Conservation (phyloP, 1,284 basidiomycete genomes). For the Phenoliferia sp. region DNA sequence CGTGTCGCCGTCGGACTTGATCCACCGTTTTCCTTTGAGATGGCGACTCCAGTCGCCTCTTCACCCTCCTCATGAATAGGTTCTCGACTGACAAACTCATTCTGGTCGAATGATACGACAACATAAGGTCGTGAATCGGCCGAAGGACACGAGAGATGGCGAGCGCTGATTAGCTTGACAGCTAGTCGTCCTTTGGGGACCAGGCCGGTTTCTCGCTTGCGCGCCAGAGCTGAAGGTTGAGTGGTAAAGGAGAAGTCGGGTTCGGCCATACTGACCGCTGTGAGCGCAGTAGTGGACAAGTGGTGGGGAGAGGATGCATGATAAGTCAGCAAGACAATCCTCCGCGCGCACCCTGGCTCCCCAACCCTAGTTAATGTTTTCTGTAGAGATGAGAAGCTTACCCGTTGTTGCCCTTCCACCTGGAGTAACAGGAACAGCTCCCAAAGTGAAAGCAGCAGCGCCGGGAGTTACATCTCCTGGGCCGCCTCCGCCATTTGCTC, state of each 20-base stretch:
- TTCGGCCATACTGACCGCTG: slow-evolving; percentile 27
- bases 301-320: not conserved
- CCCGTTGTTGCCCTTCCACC: slow-evolving; percentile 26
- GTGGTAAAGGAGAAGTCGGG: slow-evolving; percentile 33
- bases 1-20: slow-evolving; percentile 5
- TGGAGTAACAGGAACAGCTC: slow-evolving; percentile 10
- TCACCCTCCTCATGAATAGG: slow-evolving; percentile 79
- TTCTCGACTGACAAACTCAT: slow-evolving; percentile 93
- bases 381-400: slow-evolving; percentile 3
- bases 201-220: slow-evolving; percentile 1
- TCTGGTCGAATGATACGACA: slow-evolving; percentile 97
- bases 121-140: slow-evolving; percentile 74
- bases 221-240: slow-evolving; percentile 14
- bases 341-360: not conserved
- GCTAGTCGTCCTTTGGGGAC: slow-evolving; percentile 71
- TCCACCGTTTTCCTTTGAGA: slow-evolving; percentile 37
- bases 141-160: slow-evolving; percentile 71
- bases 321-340: too few species aligned
- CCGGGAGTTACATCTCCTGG: slow-evolving; percentile 24
- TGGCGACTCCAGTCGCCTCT: slow-evolving; percentile 75
- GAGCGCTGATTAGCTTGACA: slow-evolving; percentile 90
- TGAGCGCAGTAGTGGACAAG: too few species aligned
- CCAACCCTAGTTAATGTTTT: too few species aligned
- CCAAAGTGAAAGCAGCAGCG: not conserved
- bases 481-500: too few species aligned